A percentile compares a stretch with the other conserved stretches of the same genome.
Conservation (phyloP, 768 basidiomycete genomes). For the Panaeolus cyanescens region DNA sequence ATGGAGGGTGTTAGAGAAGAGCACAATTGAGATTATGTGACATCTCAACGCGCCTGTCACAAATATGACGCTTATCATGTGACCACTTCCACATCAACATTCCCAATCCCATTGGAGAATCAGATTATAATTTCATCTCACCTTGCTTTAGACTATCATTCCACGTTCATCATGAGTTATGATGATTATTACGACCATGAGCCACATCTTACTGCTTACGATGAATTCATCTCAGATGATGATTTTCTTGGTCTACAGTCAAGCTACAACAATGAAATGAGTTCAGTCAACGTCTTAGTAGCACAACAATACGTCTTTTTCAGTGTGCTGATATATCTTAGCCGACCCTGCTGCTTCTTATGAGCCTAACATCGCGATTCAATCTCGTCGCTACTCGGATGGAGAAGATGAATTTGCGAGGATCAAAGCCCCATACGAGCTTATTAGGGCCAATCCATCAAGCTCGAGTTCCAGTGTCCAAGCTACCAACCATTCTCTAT, state of each 20-base stretch:
- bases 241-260: not conserved
- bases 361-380: too few relatives aligned
- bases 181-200: not conserved
- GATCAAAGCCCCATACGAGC: too few relatives aligned
- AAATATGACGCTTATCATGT: not conserved
- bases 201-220: not conserved
- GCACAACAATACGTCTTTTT: not conserved
- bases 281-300: not conserved
- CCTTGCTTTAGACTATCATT: not conserved
- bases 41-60: conserved; percentile 26
- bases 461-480: too few relatives aligned
- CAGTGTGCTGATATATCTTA: not conserved
- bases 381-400: too few relatives aligned
- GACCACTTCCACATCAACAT: not conserved
- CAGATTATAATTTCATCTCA: not conserved
- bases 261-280: not conserved
- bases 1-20: conserved; percentile 4
- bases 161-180: not conserved
- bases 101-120: too few relatives aligned
- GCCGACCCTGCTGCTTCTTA: not conserved
- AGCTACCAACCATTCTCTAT: too few relatives aligned
- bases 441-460: too few relatives aligned
- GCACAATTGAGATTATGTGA: conserved; percentile 3
- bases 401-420: too few relatives aligned
- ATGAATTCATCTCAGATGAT: not conserved